A percentile compares a stretch with the other conserved stretches of the same genome.
Evolutionary conservation across 2,329 filamentous ascomycete genomes (phyloP).

Genomic region (Aspergillus pseudotamarii): DNA sequence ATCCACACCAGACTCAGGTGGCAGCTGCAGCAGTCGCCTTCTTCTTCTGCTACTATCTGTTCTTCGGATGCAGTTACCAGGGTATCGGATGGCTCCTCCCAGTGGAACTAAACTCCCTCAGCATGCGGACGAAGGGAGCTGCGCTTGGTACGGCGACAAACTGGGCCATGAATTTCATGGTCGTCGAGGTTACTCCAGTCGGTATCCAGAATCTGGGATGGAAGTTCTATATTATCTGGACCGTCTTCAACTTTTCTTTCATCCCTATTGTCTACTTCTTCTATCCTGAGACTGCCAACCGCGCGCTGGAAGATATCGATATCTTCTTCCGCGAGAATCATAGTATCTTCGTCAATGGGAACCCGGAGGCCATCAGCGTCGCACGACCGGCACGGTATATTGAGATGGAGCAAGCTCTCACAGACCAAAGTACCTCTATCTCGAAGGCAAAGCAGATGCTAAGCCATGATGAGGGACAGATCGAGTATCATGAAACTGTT

Average conservation of each 20-base stretch:
- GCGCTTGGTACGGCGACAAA: conserved; percentile 35
- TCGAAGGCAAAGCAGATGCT: background rate
- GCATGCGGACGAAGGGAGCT: conserved; percentile 38
- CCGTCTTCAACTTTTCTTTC: conserved; percentile 29
- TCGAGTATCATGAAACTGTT: background rate
- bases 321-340: conserved; percentile 30
- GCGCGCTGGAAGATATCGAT: conserved; percentile 37
- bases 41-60: conserved; percentile 45
- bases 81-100: conserved; percentile 44
- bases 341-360: background rate
- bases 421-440: background rate
- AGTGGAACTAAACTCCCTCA: conserved; percentile 38
- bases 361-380: conserved; percentile 9
- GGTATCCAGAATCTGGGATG: conserved; percentile 36
- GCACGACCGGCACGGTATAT: conserved; percentile 11
- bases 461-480: background rate
- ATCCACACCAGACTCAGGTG: conserved; percentile 43
- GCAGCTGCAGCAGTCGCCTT: conserved; percentile 54
- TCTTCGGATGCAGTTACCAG: conserved; percentile 43
- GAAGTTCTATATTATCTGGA: conserved; percentile 35
- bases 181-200: conserved; percentile 36
- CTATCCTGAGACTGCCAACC: conserved; percentile 36
- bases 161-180: conserved; percentile 37
- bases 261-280: conserved; percentile 34
- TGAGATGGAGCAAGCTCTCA: conserved; percentile 15